phyloP scores from a whole-genome alignment of 2,329 filamentous ascomycete genomes.

The Pyrenophora graminea region DNA sequence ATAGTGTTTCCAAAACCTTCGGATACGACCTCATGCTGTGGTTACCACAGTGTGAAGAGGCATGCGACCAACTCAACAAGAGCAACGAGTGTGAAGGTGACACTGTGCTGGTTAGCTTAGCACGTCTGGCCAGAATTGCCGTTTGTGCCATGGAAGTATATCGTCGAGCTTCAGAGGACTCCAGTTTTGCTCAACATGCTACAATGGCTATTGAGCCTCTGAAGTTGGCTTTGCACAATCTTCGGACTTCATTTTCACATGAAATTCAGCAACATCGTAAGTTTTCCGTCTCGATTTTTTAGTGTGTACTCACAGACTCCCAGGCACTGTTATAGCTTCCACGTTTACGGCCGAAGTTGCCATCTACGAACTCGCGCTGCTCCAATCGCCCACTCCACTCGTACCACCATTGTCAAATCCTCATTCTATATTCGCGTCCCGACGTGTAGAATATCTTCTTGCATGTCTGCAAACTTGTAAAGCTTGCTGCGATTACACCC shows the following conservation, averaged over 20 bases:
- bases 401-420: neutral
- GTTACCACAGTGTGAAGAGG: conserved; percentile 64
- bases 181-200: conserved; percentile 8
- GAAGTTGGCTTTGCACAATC: conserved; percentile 13
- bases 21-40: conserved; percentile 57
- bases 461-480: conserved; percentile 16
- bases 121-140: conserved; percentile 40
- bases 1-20: conserved; percentile 23
- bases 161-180: conserved; percentile 25
- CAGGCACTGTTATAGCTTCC: conserved; percentile 19
- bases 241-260: conserved; percentile 9
- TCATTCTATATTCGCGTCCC: conserved; percentile 6
- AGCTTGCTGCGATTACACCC: conserved; percentile 15
- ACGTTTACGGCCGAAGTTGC: conserved; percentile 15
- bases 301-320: neutral
- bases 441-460: conserved; percentile 21
- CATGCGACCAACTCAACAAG: conserved; percentile 53
- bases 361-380: conserved; percentile 24
- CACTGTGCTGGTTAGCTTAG: conserved; percentile 52
- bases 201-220: conserved; percentile 21
- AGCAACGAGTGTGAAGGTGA: conserved; percentile 57
- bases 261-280: conserved; percentile 21
- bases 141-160: conserved; percentile 26
- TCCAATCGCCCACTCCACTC: neutral
- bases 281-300: neutral